Percentiles rank a stretch among this genome's conserved stretches.
These are phyloP conservation scores for Saccharomyces hybrid DNA, from an alignment of 1,139 yeast genomes.

Conservation along the genomic window DNA sequence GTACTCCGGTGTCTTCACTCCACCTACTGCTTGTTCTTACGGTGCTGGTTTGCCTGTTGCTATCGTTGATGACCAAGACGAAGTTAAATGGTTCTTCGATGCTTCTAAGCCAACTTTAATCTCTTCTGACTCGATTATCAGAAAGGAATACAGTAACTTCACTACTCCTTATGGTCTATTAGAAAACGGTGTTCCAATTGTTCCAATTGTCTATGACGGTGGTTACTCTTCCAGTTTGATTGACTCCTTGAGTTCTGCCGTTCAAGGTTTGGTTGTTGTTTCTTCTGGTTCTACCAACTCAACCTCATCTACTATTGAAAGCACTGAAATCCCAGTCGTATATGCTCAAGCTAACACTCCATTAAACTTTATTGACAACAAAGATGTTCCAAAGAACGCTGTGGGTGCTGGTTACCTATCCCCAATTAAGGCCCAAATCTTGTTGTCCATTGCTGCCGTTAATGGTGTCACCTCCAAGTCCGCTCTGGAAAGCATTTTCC, in stretches of 20 bases:
- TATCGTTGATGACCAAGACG: slow-evolving; percentile 10
- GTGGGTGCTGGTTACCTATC: slow-evolving; percentile 28
- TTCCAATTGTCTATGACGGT: slow-evolving; percentile 27
- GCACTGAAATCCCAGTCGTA: slow-evolving; percentile 20
- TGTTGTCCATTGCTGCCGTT: slow-evolving; percentile 25
- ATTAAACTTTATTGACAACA: slow-evolving; percentile 11
- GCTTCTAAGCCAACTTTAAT: slow-evolving; percentile 21
- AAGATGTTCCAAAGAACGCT: slow-evolving; percentile 23
- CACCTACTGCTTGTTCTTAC: slow-evolving; percentile 13
- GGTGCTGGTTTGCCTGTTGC: slow-evolving; percentile 23
- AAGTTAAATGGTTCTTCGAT: slow-evolving; percentile 23
- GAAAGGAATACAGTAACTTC: slow-evolving; percentile 18
- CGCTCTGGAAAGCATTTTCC: slow-evolving; percentile 13
- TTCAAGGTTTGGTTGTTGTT: slow-evolving; percentile 25
- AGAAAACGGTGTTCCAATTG: slow-evolving; percentile 13
- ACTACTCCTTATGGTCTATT: slow-evolving; percentile 10
- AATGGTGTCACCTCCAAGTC: slow-evolving; percentile 20
- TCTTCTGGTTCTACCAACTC: slow-evolving; percentile 20
- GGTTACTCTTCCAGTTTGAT: slow-evolving; percentile 18
- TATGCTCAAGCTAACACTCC: slow-evolving; percentile 17
- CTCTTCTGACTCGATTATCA: slow-evolving; percentile 16
- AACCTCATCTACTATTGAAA: slow-evolving; percentile 13
- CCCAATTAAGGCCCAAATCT: slow-evolving; percentile 28
- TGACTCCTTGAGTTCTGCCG: slow-evolving; percentile 13
- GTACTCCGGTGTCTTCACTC: slow-evolving; percentile 26